Evolutionary conservation across 495 filamentous ascomycete genomes (phyloP), one percentile per base, ranked within the genome.

Genomic region (Trichoderma parareesei): DNA sequence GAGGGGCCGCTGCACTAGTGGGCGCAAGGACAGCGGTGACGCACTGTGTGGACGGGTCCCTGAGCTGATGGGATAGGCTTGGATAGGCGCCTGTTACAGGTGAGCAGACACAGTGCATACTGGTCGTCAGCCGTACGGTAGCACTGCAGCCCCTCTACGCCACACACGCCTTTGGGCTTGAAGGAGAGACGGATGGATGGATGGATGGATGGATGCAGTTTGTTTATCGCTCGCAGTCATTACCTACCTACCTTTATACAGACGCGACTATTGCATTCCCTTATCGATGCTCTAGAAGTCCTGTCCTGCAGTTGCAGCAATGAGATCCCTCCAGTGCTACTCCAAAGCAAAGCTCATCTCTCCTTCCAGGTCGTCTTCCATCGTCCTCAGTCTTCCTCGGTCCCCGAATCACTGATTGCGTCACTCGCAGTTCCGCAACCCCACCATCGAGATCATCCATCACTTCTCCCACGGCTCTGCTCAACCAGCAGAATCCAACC

Each of bases 371-470:
- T 11, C 14, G 1, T 16, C 13, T 55, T 55, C 18, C 48, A 53
- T 27, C 9, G 16, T 18, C 8, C 6, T 53, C 48, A 55, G 48
- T 55, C 48, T 16, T 46, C 43, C 43, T 46, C 10, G 6, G 1
- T n/a, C 48, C 44, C 16, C 44, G 5, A 3, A 37, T 14, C 18
- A 20, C 20, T 37, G 53, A 57, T 57, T 57, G 53, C 53, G 53
- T 57, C 53, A 57, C 53, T 57, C 13, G 53, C 16, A 57, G 33
- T 27, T 57, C 53, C 35, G 53, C 20, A 57, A 13, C 53, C 53
- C 53, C 53, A 57, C 53, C 53, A 57, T 27, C 33, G 53, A 37
- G 53, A 57, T 37, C 53, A 57, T 16, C 27, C 27, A 27, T 27
- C 27, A 27, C 27, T 27, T 27, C 27, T 27, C 27, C 27, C 27